phyloP scores from a whole-genome alignment of 106 monocot species.

The Allium sativum region DNA sequence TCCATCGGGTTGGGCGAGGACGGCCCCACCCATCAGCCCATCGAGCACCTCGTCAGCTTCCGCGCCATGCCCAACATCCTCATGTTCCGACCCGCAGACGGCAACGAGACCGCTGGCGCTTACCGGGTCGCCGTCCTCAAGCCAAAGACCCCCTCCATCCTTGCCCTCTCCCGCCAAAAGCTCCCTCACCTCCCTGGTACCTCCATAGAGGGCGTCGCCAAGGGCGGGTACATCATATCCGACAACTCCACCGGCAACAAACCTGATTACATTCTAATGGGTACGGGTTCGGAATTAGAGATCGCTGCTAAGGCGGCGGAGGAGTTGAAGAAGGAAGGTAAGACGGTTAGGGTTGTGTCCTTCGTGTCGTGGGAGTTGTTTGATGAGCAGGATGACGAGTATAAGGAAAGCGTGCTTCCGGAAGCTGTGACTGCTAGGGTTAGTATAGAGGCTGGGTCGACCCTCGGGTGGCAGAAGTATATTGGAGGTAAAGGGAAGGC shows the following conservation, averaged over 20 bases:
- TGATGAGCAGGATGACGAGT: constrained; percentile 58
- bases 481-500: constrained; percentile 63
- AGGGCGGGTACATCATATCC: constrained; percentile 72
- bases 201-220: constrained; percentile 59
- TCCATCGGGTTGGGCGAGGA: constrained; percentile 91
- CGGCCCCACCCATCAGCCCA: constrained; percentile 86
- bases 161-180: constrained; percentile 79
- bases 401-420: constrained; percentile 75
- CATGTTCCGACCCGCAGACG: constrained; percentile 77
- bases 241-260: constrained; percentile 65
- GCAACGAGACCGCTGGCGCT: constrained; percentile 76
- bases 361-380: constrained; percentile 84
- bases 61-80: constrained; percentile 82
- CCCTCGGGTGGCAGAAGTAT: constrained; percentile 71
- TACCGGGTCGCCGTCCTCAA: constrained; percentile 67
- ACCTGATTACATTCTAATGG: constrained; percentile 57
- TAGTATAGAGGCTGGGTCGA: constrained; percentile 73
- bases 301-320: constrained; percentile 72
- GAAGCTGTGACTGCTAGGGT: constrained; percentile 52
- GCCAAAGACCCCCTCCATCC: constrained; percentile 57
- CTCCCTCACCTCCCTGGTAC: constrained; percentile 72
- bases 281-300: constrained; percentile 77
- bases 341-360: constrained; percentile 68
- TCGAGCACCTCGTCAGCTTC: constrained; percentile 73
- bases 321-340: constrained; percentile 69